phyloP scores from a whole-genome alignment of 2,329 filamentous ascomycete genomes.

The Lecanoromycetidae sp. region DNA sequence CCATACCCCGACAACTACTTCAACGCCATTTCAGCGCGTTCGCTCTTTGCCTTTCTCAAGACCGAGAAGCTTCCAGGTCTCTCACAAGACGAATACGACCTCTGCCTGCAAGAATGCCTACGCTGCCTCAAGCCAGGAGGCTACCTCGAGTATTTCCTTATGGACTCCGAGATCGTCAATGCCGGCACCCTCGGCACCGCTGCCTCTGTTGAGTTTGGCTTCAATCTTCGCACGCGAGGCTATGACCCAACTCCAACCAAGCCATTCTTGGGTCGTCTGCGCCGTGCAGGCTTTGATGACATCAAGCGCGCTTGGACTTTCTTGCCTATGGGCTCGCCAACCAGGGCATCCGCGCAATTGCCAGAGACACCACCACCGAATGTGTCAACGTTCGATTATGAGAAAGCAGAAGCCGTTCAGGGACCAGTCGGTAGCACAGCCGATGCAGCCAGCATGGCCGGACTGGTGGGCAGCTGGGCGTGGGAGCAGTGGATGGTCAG shows the following conservation, averaged over 20 bases:
- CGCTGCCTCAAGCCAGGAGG: constrained; percentile 88
- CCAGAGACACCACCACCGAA: constrained; percentile 21
- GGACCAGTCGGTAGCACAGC: constrained; percentile 54
- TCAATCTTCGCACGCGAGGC: constrained; percentile 74
- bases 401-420: constrained; percentile 45
- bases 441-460: constrained; percentile 61
- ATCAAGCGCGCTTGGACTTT: constrained; percentile 81
- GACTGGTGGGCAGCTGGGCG: constrained; percentile 72
- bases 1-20: constrained; percentile 81
- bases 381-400: constrained; percentile 17
- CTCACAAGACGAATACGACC: constrained; percentile 73
- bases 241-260: constrained; percentile 81
- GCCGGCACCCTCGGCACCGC: constrained; percentile 68
- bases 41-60: constrained; percentile 75
- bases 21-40: constrained; percentile 80
- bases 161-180: constrained; percentile 84
- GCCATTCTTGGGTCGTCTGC: constrained; percentile 62
- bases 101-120: constrained; percentile 72
- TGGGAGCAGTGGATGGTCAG: constrained; percentile 97
- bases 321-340: constrained; percentile 60
- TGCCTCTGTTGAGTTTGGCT: constrained; percentile 82
- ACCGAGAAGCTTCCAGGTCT: constrained; percentile 48
- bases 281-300: constrained; percentile 63
- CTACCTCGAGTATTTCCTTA: constrained; percentile 77
- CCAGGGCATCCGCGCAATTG: constrained; percentile 34